These are phyloP conservation scores for Xerocomus spinulosus DNA, from an alignment of 768 basidiomycete species.

Conservation along the genomic window DNA sequence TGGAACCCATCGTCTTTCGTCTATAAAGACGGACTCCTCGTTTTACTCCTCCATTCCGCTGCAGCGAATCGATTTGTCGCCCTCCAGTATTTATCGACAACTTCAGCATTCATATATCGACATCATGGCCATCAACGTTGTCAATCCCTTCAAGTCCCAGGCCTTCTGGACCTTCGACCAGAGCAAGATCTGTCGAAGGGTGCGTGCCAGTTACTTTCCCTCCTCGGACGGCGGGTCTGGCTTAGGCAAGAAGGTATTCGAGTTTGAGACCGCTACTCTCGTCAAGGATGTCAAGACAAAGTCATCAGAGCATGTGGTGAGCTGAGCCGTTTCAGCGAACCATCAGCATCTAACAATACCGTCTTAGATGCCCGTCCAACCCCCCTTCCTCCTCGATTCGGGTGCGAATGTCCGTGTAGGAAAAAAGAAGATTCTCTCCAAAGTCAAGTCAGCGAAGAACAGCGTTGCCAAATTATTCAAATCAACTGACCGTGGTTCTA, in stretches of 20 bases:
- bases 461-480: slow-evolving; percentile 17
- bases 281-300: neutral
- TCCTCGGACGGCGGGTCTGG: neutral
- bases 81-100: slow-evolving; percentile 1
- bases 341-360: neutral
- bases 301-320: slow-evolving; percentile 7
- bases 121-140: slow-evolving; percentile 11
- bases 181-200: slow-evolving; percentile 1
- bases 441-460: slow-evolving; percentile 10
- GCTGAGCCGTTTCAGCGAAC: neutral
- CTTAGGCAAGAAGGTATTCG: slow-evolving; percentile 4
- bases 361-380: neutral
- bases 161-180: slow-evolving; percentile 1
- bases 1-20: neutral
- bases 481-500: neutral
- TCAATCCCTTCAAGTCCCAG: slow-evolving; percentile 14
- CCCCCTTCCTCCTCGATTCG: neutral
- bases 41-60: neutral
- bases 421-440: slow-evolving; percentile 9
- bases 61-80: slow-evolving; percentile 1
- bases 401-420: neutral
- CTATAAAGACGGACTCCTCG: slow-evolving; percentile 8
- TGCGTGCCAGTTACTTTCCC: neutral
- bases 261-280: slow-evolving; percentile 6
- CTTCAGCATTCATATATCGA: neutral